Conservation (phyloP, 1,284 basidiomycete species). For the Malassezia globosa region DNA sequence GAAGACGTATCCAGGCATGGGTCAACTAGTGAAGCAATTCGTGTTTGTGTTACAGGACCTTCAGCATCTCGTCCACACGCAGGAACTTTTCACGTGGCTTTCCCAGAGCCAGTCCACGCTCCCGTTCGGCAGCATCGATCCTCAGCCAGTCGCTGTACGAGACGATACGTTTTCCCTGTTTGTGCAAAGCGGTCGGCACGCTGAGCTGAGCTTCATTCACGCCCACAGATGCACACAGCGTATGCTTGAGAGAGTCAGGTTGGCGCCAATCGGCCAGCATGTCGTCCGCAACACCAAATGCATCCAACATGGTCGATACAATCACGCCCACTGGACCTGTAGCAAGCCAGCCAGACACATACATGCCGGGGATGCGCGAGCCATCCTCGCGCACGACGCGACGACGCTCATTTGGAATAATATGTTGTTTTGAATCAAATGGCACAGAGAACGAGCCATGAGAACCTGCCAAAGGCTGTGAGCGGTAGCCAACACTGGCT, state of each 20-base stretch:
- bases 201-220: neutral
- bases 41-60: neutral
- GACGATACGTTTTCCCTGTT: slow-evolving; percentile 49
- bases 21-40: too few relatives aligned
- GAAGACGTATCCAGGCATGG: too few relatives aligned
- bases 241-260: neutral
- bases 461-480: slow-evolving; percentile 53
- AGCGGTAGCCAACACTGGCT: slow-evolving; percentile 75
- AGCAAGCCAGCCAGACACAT: slow-evolving; percentile 87
- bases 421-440: slow-evolving; percentile 13
- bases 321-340: slow-evolving; percentile 84
- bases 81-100: slow-evolving; percentile 68
- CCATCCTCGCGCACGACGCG: slow-evolving; percentile 12
- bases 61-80: slow-evolving; percentile 17
- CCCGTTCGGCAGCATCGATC: slow-evolving; percentile 59
- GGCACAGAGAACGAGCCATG: slow-evolving; percentile 6
- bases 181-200: slow-evolving; percentile 15
- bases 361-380: slow-evolving; percentile 56
- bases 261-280: slow-evolving; percentile 54
- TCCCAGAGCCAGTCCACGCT: slow-evolving; percentile 54
- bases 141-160: slow-evolving; percentile 61
- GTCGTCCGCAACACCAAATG: slow-evolving; percentile 65
- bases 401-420: slow-evolving; percentile 21
- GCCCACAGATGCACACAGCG: slow-evolving; percentile 1
- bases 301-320: slow-evolving; percentile 85